Conservation (phyloP, 768 basidiomycete genomes). For the Termitomyces titanicus region DNA sequence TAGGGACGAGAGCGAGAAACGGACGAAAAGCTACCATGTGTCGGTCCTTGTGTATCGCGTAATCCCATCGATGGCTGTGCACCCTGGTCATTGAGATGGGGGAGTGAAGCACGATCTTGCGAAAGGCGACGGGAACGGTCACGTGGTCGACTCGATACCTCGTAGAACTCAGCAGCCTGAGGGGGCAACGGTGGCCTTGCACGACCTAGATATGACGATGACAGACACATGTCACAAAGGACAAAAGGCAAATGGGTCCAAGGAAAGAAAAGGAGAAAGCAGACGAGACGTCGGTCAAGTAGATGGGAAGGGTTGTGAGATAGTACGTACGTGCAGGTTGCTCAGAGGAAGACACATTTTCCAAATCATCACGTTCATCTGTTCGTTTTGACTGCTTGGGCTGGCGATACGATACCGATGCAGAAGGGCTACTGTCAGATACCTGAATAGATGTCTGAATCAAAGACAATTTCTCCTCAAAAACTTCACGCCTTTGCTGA, state of each 20-base stretch:
- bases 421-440: background rate
- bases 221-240: background rate
- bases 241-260: background rate
- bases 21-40: background rate
- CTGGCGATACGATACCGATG: background rate
- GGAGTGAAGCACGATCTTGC: conserved; percentile 2
- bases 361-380: conserved; percentile 13
- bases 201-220: conserved; percentile 26
- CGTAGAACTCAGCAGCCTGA: conserved; percentile 36
- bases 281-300: conserved; percentile 17
- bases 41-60: background rate
- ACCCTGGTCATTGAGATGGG: background rate
- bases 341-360: conserved; percentile 16
- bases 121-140: background rate
- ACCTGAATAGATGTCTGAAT: conserved; percentile 10
- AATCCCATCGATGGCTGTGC: background rate
- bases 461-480: conserved; percentile 6
- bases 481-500: conserved; percentile 7
- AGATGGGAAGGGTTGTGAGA: conserved; percentile 18
- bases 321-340: conserved; percentile 30
- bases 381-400: conserved; percentile 1
- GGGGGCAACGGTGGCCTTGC: conserved; percentile 42
- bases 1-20: background rate
- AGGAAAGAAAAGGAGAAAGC: conserved; percentile 11
- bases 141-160: conserved; percentile 13